phyloP scores from a whole-genome alignment of 257 asterid species.

The Scutellaria baicalensis region DNA sequence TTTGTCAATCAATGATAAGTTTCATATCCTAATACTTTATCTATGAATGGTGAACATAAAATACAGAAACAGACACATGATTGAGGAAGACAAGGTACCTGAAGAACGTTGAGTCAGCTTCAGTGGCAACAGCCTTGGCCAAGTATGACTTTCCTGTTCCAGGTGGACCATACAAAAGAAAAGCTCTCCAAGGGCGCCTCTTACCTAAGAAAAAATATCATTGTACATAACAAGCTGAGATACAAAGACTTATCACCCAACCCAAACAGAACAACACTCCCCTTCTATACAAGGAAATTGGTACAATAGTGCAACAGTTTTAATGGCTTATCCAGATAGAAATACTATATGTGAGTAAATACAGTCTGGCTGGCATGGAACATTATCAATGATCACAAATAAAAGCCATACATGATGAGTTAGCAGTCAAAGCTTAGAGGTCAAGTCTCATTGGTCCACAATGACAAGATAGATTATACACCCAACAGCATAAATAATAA shows the following conservation, averaged over 20 bases:
- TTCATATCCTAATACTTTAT: background rate
- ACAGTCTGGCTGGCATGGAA: background rate
- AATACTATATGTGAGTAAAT: background rate
- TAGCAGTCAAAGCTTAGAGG: background rate
- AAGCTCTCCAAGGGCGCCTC: slow-evolving; percentile 99
- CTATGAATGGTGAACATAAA: background rate
- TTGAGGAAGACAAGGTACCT: slow-evolving; percentile 44
- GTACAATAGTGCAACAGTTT: background rate
- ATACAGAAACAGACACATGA: background rate
- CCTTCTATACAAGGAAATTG: background rate
- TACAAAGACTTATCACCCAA: background rate
- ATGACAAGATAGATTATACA: background rate
- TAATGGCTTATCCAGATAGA: background rate
- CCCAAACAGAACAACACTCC: background rate
- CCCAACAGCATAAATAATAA: background rate
- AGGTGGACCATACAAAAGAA: slow-evolving; percentile 97
- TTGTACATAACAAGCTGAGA: background rate
- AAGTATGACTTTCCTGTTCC: slow-evolving; percentile 97
- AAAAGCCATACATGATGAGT: background rate
- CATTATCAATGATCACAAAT: background rate
- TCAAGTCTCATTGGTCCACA: background rate
- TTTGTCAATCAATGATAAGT: slow-evolving; percentile 3
- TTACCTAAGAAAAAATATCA: slow-evolving; percentile 44
- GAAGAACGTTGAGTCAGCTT: slow-evolving; percentile 95
- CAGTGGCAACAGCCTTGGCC: slow-evolving; percentile 99